These are phyloP conservation scores for Sclerotinia sclerotiorum DNA, from an alignment of 2,329 filamentous ascomycete genomes.

Conservation along the genomic window DNA sequence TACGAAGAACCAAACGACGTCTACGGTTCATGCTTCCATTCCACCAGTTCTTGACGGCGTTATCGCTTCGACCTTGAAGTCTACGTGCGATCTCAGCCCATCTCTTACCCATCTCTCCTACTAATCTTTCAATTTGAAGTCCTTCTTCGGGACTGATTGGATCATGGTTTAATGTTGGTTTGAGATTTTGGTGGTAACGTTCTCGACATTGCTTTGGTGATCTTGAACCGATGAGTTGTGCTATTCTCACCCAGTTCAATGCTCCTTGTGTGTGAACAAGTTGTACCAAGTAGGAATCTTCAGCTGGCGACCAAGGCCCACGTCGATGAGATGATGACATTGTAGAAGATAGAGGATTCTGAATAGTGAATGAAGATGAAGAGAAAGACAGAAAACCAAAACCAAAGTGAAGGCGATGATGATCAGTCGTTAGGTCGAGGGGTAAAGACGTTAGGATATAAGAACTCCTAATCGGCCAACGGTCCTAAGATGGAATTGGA, in stretches of 20 bases:
- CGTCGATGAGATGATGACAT: slow-evolving; percentile 56
- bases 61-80: slow-evolving; percentile 84
- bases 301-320: slow-evolving; percentile 79
- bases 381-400: slow-evolving; percentile 13
- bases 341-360: slow-evolving; percentile 2
- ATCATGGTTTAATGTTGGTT: slow-evolving; percentile 69
- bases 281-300: slow-evolving; percentile 69
- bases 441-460: slow-evolving; percentile 22
- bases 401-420: slow-evolving; percentile 14
- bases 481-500: slow-evolving; percentile 9
- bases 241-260: slow-evolving; percentile 88
- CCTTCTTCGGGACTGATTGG: slow-evolving; percentile 73
- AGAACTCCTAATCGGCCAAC: slow-evolving; percentile 13
- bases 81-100: slow-evolving; percentile 91
- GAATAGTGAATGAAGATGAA: background rate
- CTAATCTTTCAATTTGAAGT: slow-evolving; percentile 71
- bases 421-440: background rate
- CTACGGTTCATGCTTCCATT: slow-evolving; percentile 88
- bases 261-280: slow-evolving; percentile 71
- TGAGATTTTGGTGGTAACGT: slow-evolving; percentile 91
- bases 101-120: slow-evolving; percentile 75
- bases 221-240: slow-evolving; percentile 70
- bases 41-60: slow-evolving; percentile 98
- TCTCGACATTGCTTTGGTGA: slow-evolving; percentile 95
- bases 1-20: slow-evolving; percentile 42